Evolutionary conservation across 176 grass and related monocot species (phyloP), one percentile per base, ranked within the genome.

Genomic region (Guadua angustifolia): DNA sequence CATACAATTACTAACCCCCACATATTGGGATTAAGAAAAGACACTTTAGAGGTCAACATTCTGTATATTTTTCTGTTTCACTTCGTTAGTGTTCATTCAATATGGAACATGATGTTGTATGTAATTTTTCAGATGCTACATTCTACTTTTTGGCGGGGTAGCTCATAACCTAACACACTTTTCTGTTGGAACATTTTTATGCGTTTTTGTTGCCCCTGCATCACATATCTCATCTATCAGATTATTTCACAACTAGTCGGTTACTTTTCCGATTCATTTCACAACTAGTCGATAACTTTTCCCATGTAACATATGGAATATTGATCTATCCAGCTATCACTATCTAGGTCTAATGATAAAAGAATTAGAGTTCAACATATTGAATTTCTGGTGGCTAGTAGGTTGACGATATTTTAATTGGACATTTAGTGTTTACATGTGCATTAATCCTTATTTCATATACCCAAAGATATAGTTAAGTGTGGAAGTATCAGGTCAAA

Each of bases 61-160:
- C 46, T 83, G 26, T 79, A 77, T 78, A 49, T 21, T 67, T 55
- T 59, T 9, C 7, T 5, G 5, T 79, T 74, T 88, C 46, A 39
- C 7, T 42, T 86, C 11, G 35, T 58, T 59, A 50, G 40, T 26
- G 16, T 26, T 8, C 42, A 74, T 22, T 79, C 46, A 21, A 10
- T 32, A 49, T 73, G 29, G 17, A 67, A 79, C 22, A 40, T 40
- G 58, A 58, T 74, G 74, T 6, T 86, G 71, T 77, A 56, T 86
- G 63, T 86, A 86, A 79, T 86, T 79, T 79, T 67, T 47, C 0
- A 1, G 42, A 40, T 52, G 50, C 7, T 47, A 43, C 18, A 39
- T 60, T 67, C 32, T 59, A 78, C 19, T 42, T 38, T 73, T 57
- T 46, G 49, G 21, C 19, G 32, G 12, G 16, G 25, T 58, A 69